Evolutionary conservation across 2,329 filamentous ascomycete genomes (phyloP), one percentile per base, ranked within the genome.

Genomic region (Alternaria angustiovoidea): DNA sequence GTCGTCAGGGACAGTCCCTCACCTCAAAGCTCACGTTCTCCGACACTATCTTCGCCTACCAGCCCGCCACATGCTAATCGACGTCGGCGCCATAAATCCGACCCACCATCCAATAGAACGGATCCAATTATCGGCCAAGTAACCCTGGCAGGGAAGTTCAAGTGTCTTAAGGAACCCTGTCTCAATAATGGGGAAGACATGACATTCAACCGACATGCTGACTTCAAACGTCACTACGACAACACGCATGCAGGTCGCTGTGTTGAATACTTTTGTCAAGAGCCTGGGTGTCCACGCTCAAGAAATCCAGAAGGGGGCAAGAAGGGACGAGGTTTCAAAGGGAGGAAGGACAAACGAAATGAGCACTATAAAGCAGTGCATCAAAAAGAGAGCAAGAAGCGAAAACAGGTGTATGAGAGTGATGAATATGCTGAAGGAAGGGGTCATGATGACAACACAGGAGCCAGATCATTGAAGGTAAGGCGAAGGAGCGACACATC

Each of bases 271-370:
- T 77, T 69, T 32, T 77, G 75, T 30, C 54, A 65, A 0, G 7
- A 61, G 3, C 5, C 34, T 2, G 71, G 67, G 3, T 75, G 73
- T 41, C n/a, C 48, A 0, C 65, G 74, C 6, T 71, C 69, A 3
- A 62, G 46, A 11, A 54, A 48, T 1, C 63, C 63, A 3, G 51
- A 41, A 0, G 62, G 67, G 7, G 69, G 65, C 0, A 67, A 57
- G 32, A 67, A 68, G 28, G 70, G 73, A 0, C 56, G 70, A 7
- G 69, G 74, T 44, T 77, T 77, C 48, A 69, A 69, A 2, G 58
- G 52, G 0, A 57, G 75, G 7, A 74, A 66, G 38, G 75, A 78
- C 53, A 78, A 78, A 41, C 70, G 71, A 59, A 61, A 67, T 7
- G 73, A 75, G 42, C 73, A 75, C 51, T 30, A 72, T 1, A 56